phyloP scores from a whole-genome alignment of 305 asterid genomes.

The Rubia occidens region DNA sequence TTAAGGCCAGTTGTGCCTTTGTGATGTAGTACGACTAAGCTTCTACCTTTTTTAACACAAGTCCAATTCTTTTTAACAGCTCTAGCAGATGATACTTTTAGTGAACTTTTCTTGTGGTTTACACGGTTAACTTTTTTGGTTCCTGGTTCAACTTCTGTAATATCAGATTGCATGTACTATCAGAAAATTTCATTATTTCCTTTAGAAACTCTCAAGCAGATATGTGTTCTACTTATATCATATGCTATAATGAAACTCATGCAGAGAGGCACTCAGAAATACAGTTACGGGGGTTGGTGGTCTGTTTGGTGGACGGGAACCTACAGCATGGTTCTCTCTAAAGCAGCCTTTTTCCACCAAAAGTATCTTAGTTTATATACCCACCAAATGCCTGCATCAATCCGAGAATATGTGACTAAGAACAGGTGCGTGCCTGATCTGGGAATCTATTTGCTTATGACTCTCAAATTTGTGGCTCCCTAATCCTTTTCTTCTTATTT shows the following conservation, averaged over 20 bases:
- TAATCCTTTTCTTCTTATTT: constrained; percentile 6
- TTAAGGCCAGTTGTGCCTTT: not conserved
- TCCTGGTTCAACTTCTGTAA: not conserved
- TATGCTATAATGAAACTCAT: constrained; percentile 1
- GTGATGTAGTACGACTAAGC: not conserved
- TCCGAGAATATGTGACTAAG: constrained; percentile 53
- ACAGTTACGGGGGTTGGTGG: constrained; percentile 65
- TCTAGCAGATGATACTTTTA: not conserved
- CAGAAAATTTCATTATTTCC: not conserved
- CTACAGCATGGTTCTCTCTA: constrained; percentile 72
- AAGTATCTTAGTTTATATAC: constrained; percentile 71
- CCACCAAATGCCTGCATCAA: constrained; percentile 66
- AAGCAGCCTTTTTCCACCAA: constrained; percentile 79
- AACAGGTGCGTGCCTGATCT: constrained; percentile 40
- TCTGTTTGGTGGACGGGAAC: constrained; percentile 89
- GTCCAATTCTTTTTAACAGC: not conserved
- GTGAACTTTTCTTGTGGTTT: not conserved
- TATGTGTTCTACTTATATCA: not conserved
- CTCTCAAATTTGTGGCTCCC: constrained; percentile 4
- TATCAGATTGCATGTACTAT: not conserved
- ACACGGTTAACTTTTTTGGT: not conserved
- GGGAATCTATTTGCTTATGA: not conserved
- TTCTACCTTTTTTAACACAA: not conserved
- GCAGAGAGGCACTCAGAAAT: constrained; percentile 41
- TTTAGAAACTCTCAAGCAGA: not conserved